A percentile compares a stretch with the other conserved stretches of the same genome.
phyloP scores from a whole-genome alignment of 1,284 basidiomycete genomes.

The Cerioporus squamosus region DNA sequence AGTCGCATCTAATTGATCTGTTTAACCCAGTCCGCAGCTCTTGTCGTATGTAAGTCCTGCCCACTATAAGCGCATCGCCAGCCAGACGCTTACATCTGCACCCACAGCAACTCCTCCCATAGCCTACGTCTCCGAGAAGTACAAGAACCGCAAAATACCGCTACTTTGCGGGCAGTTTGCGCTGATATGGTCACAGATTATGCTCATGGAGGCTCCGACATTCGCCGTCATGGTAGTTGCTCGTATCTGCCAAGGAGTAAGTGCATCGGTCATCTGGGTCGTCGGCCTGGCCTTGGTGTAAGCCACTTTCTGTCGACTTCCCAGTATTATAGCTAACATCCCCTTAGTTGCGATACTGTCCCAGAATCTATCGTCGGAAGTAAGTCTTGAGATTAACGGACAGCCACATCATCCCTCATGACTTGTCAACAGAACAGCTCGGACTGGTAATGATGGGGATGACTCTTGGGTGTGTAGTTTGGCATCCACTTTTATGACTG shows the following conservation, averaged over 20 bases:
- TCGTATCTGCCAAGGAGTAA: slow-evolving; percentile 73
- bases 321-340: not conserved
- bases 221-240: slow-evolving; percentile 77
- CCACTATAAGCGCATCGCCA: not conserved
- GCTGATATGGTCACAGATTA: slow-evolving; percentile 62
- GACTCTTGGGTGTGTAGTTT: slow-evolving; percentile 63
- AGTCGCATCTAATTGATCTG: not conserved
- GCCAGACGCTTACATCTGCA: not conserved
- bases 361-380: slow-evolving; percentile 63
- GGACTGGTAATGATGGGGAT: slow-evolving; percentile 76
- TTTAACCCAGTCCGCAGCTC: slow-evolving; percentile 35
- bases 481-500: not conserved
- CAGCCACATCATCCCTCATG: not conserved
- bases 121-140: slow-evolving; percentile 69
- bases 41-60: slow-evolving; percentile 34
- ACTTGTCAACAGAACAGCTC: slow-evolving; percentile 60
- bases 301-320: slow-evolving; percentile 23
- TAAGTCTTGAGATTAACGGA: slow-evolving; percentile 38
- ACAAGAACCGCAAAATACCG: slow-evolving; percentile 57
- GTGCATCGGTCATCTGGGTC: slow-evolving; percentile 78
- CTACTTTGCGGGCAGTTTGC: slow-evolving; percentile 62
- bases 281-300: slow-evolving; percentile 76
- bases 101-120: slow-evolving; percentile 68
- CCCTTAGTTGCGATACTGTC: slow-evolving; percentile 67
- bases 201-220: slow-evolving; percentile 78